Conservation (phyloP, 352 stramenopile genomes). For the Pythium pyrilobum region DNA sequence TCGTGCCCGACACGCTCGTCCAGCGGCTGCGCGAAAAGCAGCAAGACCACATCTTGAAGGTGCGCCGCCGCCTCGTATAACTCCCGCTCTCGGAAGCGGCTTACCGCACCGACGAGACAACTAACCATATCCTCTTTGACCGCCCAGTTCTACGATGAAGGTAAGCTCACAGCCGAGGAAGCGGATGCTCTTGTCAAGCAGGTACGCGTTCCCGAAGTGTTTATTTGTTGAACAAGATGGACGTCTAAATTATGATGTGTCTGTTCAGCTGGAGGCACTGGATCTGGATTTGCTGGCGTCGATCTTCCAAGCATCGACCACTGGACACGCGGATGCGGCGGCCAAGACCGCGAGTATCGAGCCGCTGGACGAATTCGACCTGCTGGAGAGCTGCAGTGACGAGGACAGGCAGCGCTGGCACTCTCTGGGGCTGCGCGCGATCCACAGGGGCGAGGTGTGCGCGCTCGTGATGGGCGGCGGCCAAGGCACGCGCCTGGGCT, state of each 20-base stretch:
- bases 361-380: constrained; percentile 59
- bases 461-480: constrained; percentile 92
- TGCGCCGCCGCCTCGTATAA: background rate
- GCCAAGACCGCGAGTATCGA: constrained; percentile 32
- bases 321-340: constrained; percentile 3
- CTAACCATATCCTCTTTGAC: background rate
- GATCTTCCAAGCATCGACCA: constrained; percentile 50
- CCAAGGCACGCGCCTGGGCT: constrained; percentile 97
- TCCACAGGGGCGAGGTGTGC: constrained; percentile 87
- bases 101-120: background rate
- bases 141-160: constrained; percentile 64
- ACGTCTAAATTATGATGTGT: background rate
- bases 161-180: constrained; percentile 35
- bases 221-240: background rate
- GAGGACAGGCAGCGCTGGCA: constrained; percentile 44
- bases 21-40: constrained; percentile 26
- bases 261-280: constrained; percentile 48
- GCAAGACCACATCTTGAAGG: constrained; percentile 75
- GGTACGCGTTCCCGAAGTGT: constrained; percentile 20
- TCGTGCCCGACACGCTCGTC: constrained; percentile 16
- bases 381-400: constrained; percentile 41
- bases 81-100: background rate
- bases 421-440: constrained; percentile 64
- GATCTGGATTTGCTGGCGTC: constrained; percentile 60
- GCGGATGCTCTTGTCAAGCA: constrained; percentile 36